Evolutionary conservation across 108 stramenopile genomes (phyloP).

Genomic region (Skeletonema grethae): DNA sequence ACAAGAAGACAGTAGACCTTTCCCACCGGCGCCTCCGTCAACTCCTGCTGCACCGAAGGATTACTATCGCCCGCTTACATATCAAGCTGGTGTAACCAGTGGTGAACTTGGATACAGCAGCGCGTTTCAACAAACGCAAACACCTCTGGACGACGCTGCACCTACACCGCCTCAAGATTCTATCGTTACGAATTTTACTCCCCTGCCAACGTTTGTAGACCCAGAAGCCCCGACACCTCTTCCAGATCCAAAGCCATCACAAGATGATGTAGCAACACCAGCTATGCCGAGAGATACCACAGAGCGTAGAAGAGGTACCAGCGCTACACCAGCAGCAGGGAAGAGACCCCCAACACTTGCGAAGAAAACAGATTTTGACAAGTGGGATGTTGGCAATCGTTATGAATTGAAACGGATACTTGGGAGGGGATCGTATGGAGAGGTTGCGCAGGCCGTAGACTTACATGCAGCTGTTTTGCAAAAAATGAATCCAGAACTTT

Average conservation of each 20-base stretch:
- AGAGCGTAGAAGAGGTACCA: conserved; percentile 19
- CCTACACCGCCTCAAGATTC: conserved; percentile 8
- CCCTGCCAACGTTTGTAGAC: conserved; percentile 15
- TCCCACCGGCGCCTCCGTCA: conserved; percentile 48
- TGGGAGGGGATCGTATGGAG: conserved; percentile 95
- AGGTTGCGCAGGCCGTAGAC: conserved; percentile 96
- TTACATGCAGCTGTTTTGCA: conserved; percentile 24
- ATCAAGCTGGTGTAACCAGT: conserved; percentile 22
- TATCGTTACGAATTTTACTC: background rate
- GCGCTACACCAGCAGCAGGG: conserved; percentile 9
- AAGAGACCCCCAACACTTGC: conserved; percentile 12
- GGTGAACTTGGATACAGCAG: conserved; percentile 33
- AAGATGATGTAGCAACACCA: conserved; percentile 16
- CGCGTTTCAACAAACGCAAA: conserved; percentile 15
- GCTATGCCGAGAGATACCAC: conserved; percentile 32
- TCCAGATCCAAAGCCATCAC: conserved; percentile 21
- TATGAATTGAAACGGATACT: conserved; percentile 86
- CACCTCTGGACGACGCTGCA: background rate
- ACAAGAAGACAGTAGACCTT: conserved; percentile 27
- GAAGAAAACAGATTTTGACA: conserved; percentile 61
- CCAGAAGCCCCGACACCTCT: conserved; percentile 27
- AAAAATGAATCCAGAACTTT: background rate
- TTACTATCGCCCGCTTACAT: conserved; percentile 22
- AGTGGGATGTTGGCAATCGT: conserved; percentile 92
- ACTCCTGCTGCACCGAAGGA: conserved; percentile 45